These are phyloP conservation scores for Calonectria henricotiae DNA, from an alignment of 2,329 filamentous ascomycete species.

Conservation along the genomic window DNA sequence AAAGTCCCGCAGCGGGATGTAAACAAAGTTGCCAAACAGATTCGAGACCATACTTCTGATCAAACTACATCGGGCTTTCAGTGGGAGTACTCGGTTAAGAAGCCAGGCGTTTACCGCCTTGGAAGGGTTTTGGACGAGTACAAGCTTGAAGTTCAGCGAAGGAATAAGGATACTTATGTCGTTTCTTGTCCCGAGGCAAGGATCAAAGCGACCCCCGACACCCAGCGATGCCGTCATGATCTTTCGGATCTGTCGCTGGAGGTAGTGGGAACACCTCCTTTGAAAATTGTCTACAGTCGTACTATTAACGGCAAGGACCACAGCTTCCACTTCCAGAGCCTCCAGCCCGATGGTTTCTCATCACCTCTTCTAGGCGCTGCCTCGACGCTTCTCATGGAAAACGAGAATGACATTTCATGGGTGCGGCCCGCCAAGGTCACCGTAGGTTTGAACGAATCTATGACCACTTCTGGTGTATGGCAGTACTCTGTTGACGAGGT, in stretches of 20 bases:
- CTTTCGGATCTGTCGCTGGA: conserved; percentile 88
- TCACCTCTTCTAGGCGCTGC: conserved; percentile 82
- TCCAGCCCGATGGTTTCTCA: conserved; percentile 89
- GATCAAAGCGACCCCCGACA: conserved; percentile 74
- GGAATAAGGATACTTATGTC: conserved; percentile 84
- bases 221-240: conserved; percentile 87
- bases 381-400: conserved; percentile 73
- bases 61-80: conserved; percentile 74
- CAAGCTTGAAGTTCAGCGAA: conserved; percentile 90
- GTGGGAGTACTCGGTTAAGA: conserved; percentile 84
- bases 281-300: conserved; percentile 94
- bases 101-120: conserved; percentile 89
- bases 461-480: conserved; percentile 86
- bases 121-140: conserved; percentile 92
- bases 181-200: conserved; percentile 87
- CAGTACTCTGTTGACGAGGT: conserved; percentile 94
- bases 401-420: conserved; percentile 83
- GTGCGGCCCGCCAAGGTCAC: conserved; percentile 81
- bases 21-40: conserved; percentile 80
- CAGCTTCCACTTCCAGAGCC: conserved; percentile 91
- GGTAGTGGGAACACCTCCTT: conserved; percentile 89
- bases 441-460: conserved; percentile 91
- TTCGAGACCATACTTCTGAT: conserved; percentile 77
- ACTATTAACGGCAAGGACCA: conserved; percentile 87
- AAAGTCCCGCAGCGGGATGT: conserved; percentile 82